Evolutionary conservation across 2,329 filamentous ascomycete species (phyloP).

Genomic region (Colletotrichum sp.): DNA sequence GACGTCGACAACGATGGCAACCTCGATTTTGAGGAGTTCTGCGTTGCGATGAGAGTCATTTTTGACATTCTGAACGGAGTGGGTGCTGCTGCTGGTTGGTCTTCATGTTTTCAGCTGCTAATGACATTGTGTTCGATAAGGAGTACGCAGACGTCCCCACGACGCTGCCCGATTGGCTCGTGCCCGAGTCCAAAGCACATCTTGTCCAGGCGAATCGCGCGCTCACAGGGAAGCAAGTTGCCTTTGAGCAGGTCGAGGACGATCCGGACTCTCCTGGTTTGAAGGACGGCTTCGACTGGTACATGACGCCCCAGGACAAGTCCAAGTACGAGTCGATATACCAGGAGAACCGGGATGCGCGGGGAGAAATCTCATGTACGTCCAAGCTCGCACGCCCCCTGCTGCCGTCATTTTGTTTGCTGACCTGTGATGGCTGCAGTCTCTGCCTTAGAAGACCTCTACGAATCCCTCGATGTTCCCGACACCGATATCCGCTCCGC

Average conservation of each 20-base stretch:
- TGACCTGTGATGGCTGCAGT: constrained; percentile 54
- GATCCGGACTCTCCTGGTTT: constrained; percentile 83
- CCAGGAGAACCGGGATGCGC: constrained; percentile 84
- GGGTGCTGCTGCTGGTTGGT: constrained; percentile 36
- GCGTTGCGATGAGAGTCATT: constrained; percentile 96
- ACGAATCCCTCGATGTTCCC: constrained; percentile 77
- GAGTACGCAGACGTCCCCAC: constrained; percentile 90
- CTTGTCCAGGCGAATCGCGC: constrained; percentile 84
- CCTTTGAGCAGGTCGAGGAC: constrained; percentile 86
- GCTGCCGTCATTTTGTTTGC: not conserved
- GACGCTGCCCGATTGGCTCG: constrained; percentile 90
- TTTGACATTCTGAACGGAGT: constrained; percentile 97
- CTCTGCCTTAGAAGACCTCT: constrained; percentile 79
- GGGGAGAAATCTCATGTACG: constrained; percentile 83
- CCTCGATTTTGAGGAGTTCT: constrained; percentile 99
- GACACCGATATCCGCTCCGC: constrained; percentile 86
- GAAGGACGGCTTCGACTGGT: constrained; percentile 99
- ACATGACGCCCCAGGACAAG: constrained; percentile 93
- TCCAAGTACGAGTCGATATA: constrained; percentile 98
- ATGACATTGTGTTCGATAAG: constrained; percentile 44
- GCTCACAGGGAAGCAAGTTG: constrained; percentile 77
- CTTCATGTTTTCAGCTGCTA: not conserved
- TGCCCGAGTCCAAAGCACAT: constrained; percentile 93
- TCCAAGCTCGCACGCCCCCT: constrained; percentile 15
- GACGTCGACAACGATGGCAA: constrained; percentile 98